Evolutionary conservation across 2,329 filamentous ascomycete species (phyloP).

Genomic region (Fusarium pseudoanthophilum): DNA sequence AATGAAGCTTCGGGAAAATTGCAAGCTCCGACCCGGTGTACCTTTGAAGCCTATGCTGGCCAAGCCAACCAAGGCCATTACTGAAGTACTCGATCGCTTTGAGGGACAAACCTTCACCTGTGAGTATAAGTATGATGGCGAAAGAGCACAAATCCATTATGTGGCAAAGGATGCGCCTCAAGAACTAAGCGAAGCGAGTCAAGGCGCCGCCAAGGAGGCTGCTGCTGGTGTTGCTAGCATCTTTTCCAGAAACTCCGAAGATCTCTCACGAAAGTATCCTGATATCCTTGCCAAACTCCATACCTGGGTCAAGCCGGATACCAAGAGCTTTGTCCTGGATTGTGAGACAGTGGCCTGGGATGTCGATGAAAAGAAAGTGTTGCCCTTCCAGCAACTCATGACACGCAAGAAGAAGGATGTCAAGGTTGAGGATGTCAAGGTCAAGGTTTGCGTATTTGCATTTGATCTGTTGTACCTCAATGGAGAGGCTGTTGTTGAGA

Average conservation of each 20-base stretch:
- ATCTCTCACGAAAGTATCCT: constrained; percentile 96
- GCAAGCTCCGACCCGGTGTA: constrained; percentile 92
- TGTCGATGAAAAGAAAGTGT: constrained; percentile 89
- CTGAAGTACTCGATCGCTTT: constrained; percentile 95
- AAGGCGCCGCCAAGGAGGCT: constrained; percentile 71
- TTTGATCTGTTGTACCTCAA: constrained; percentile 96
- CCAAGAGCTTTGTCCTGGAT: constrained; percentile 96
- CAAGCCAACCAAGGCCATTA: constrained; percentile 97
- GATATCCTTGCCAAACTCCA: constrained; percentile 91
- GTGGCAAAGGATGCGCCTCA: constrained; percentile 82
- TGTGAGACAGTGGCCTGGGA: constrained; percentile 99
- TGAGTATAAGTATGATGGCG: constrained; percentile 99
- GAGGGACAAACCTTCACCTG: constrained; percentile 96
- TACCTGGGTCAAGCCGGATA: constrained; percentile 88
- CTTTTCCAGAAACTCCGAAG: constrained; percentile 97
- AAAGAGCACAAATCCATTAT: constrained; percentile 98
- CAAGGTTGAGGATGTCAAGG: constrained; percentile 92
- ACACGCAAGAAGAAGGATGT: constrained; percentile 98
- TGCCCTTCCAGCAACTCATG: constrained; percentile 98
- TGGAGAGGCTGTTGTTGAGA: constrained; percentile 88
- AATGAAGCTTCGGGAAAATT: constrained; percentile 81
- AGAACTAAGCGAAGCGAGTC: constrained; percentile 71
- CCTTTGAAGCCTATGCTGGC: constrained; percentile 98
- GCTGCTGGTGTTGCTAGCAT: constrained; percentile 86
- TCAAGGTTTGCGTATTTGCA: constrained; percentile 96